Evolutionary conservation across 345 rosid genomes (phyloP).

Genomic region (Gossypium australe): DNA sequence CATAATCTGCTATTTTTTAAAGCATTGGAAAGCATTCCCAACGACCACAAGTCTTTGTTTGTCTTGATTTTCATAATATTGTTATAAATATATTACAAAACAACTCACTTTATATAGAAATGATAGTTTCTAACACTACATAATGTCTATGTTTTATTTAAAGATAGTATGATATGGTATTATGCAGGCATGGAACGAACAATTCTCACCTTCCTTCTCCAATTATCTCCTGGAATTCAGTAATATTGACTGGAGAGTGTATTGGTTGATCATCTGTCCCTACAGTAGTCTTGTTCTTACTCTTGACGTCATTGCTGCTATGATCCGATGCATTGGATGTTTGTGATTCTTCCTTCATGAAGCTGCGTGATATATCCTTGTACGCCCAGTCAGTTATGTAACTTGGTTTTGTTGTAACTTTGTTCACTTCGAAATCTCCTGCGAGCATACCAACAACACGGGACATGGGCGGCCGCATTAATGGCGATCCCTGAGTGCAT

Average conservation of each 20-base stretch:
- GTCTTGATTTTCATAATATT: no score
- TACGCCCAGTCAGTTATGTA: constrained; percentile 50
- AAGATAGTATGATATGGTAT: not conserved
- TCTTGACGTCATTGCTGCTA: not conserved
- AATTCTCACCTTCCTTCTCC: constrained; percentile 9
- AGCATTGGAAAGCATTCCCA: no score
- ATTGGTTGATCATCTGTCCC: not conserved
- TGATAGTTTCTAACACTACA: not conserved
- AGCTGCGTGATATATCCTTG: constrained; percentile 21
- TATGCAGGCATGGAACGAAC: not conserved
- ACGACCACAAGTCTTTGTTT: no score
- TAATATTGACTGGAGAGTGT: not conserved
- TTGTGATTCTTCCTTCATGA: not conserved
- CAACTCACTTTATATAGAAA: no score
- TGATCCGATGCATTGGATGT: not conserved
- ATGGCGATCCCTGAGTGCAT: constrained; percentile 41
- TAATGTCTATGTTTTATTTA: no score
- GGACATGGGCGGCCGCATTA: constrained; percentile 36
- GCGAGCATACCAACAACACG: constrained; percentile 41
- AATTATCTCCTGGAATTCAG: not conserved
- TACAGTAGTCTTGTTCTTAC: not conserved
- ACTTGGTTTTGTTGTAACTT: constrained; percentile 42
- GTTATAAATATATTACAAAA: no score
- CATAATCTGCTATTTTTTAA: no score
- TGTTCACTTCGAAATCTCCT: constrained; percentile 46